phyloP scores from a whole-genome alignment of 345 rosid genomes.

The Psidium guajava region DNA sequence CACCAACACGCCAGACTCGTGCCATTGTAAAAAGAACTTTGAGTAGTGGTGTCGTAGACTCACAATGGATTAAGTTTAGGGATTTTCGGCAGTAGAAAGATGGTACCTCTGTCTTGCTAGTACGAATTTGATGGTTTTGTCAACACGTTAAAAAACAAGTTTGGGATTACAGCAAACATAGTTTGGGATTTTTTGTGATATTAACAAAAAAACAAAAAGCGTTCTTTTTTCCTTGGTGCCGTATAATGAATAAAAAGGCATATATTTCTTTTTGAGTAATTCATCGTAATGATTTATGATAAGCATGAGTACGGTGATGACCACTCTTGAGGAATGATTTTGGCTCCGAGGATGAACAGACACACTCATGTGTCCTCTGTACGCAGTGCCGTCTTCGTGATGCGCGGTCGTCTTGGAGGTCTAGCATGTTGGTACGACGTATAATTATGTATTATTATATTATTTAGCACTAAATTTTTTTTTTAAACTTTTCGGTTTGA shows the following conservation, averaged over 20 bases:
- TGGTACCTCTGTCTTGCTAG: background rate
- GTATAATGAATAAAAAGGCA: background rate
- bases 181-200: background rate
- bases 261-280: background rate
- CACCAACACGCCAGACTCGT: background rate
- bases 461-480: background rate
- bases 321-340: background rate
- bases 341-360: background rate
- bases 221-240: background rate
- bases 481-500: background rate
- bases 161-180: accelerated
- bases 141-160: background rate
- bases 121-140: background rate
- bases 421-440: background rate
- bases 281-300: background rate
- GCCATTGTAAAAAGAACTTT: too few species aligned
- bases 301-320: background rate
- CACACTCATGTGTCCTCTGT: background rate
- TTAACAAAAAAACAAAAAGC: background rate
- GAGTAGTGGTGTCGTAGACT: background rate
- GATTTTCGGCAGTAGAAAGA: accelerated
- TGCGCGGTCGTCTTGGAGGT: background rate
- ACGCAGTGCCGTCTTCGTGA: accelerated
- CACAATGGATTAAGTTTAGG: background rate
- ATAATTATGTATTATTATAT: background rate